phyloP scores from a whole-genome alignment of 2,329 filamentous ascomycete species.

The Plenodomus tracheiphilus region DNA sequence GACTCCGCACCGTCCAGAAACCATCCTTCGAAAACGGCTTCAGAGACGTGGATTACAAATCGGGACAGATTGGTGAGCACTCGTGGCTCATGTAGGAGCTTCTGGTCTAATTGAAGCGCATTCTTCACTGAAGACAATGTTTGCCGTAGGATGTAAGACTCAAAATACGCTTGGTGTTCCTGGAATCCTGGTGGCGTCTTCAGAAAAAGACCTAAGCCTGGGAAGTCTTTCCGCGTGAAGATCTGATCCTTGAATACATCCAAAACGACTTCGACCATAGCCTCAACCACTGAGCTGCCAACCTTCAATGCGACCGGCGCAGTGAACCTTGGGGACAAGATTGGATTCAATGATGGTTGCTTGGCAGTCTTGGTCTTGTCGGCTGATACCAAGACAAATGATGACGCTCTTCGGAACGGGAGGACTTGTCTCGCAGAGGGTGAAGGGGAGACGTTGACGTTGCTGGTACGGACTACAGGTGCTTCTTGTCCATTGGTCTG shows the following conservation, averaged over 20 bases:
- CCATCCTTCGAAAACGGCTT: constrained; percentile 95
- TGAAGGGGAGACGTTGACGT: constrained; percentile 49
- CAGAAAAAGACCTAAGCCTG: constrained; percentile 80
- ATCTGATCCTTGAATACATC: constrained; percentile 85
- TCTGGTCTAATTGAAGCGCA: constrained; percentile 71
- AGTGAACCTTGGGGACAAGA: constrained; percentile 63
- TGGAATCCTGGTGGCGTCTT: constrained; percentile 91
- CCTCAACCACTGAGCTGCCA: constrained; percentile 73
- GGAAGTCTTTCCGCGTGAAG: constrained; percentile 84
- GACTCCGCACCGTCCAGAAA: constrained; percentile 86
- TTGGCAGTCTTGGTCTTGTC: constrained; percentile 62
- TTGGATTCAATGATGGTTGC: constrained; percentile 64
- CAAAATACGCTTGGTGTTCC: constrained; percentile 93
- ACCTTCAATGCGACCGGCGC: constrained; percentile 52
- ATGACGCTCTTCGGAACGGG: constrained; percentile 77
- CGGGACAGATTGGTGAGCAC: constrained; percentile 85
- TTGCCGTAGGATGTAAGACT: constrained; percentile 81
- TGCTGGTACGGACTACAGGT: constrained; percentile 75
- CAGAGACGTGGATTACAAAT: constrained; percentile 78
- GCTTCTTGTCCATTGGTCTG: constrained; percentile 59
- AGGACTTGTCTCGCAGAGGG: constrained; percentile 55
- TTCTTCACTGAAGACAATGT: constrained; percentile 72
- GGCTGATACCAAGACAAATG: constrained; percentile 84
- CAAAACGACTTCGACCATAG: constrained; percentile 75
- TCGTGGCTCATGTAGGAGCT: constrained; percentile 75